phyloP scores from a whole-genome alignment of 495 filamentous ascomycete species.

The Amniculicola lignicola region DNA sequence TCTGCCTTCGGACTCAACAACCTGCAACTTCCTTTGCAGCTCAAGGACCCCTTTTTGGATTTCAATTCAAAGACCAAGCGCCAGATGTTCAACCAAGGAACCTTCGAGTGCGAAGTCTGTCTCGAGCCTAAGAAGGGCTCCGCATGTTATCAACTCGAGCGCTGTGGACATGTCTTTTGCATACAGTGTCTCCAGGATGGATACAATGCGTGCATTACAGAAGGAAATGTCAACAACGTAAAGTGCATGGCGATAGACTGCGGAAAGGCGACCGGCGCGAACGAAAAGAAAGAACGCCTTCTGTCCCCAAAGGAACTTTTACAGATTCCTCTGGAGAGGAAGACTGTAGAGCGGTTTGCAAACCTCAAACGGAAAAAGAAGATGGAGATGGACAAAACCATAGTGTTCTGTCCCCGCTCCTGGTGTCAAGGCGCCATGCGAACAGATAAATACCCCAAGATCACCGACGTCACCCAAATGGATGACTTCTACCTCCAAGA shows the following conservation, averaged over 20 bases:
- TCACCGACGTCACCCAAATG: conserved; percentile 44
- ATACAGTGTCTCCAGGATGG: conserved; percentile 78
- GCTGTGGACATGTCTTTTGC: conserved; percentile 91
- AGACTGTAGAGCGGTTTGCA: conserved; percentile 79
- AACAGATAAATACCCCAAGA: conserved; percentile 74
- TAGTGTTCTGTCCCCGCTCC: conserved; percentile 86
- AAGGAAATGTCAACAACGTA: conserved; percentile 75
- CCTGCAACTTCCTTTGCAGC: conserved; percentile 53
- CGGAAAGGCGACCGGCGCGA: conserved; percentile 39
- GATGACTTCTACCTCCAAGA: conserved; percentile 49
- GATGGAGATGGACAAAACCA: conserved; percentile 84
- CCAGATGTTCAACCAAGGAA: conserved; percentile 74
- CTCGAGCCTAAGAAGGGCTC: conserved; percentile 85
- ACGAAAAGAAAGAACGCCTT: conserved; percentile 56
- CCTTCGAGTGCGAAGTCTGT: conserved; percentile 88
- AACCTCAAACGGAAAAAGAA: conserved; percentile 86
- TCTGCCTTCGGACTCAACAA: conserved; percentile 69
- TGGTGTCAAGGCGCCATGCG: conserved; percentile 94
- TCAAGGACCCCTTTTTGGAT: conserved; percentile 72
- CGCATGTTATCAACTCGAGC: conserved; percentile 70
- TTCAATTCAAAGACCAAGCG: conserved; percentile 71
- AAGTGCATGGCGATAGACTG: conserved; percentile 67
- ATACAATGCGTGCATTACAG: conserved; percentile 79
- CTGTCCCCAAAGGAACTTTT: conserved; percentile 84
- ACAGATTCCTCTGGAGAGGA: conserved; percentile 73